A percentile compares a stretch with the other conserved stretches of the same genome.
phyloP scores from a whole-genome alignment of 495 filamentous ascomycete species.

The Talaromyces trachyspermus region DNA sequence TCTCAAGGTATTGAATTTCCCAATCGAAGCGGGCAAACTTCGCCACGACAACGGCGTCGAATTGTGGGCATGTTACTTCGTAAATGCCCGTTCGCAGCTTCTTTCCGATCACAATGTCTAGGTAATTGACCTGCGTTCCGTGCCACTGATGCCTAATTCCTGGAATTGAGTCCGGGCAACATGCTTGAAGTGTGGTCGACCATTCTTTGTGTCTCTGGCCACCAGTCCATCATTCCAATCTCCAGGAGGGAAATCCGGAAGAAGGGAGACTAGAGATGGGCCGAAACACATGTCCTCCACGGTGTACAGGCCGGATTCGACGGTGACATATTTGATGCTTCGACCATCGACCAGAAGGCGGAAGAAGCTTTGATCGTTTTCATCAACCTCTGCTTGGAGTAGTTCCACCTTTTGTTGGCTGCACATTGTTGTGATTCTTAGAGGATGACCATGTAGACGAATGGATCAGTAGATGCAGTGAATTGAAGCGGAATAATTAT shows the following conservation, averaged over 20 bases:
- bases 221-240: slow-evolving; percentile 23
- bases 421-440: slow-evolving; percentile 8
- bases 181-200: slow-evolving; percentile 15
- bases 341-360: slow-evolving; percentile 23
- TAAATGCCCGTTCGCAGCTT: slow-evolving; percentile 19
- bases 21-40: slow-evolving; percentile 37
- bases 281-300: slow-evolving; percentile 28
- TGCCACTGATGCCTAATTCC: slow-evolving; percentile 18
- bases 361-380: slow-evolving; percentile 20
- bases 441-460: background rate
- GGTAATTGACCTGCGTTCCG: slow-evolving; percentile 15
- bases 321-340: slow-evolving; percentile 27
- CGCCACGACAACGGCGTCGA: slow-evolving; percentile 21
- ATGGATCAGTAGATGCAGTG: background rate
- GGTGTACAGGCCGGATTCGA: slow-evolving; percentile 24
- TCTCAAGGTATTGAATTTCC: slow-evolving; percentile 31
- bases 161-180: slow-evolving; percentile 12
- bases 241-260: slow-evolving; percentile 12
- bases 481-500: background rate
- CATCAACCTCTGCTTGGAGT: slow-evolving; percentile 21
- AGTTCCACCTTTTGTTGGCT: slow-evolving; percentile 15
- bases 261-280: slow-evolving; percentile 15
- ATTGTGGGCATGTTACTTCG: slow-evolving; percentile 16
- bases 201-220: slow-evolving; percentile 9
- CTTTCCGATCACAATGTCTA: slow-evolving; percentile 12